Base-by-base conservation (phyloP, 768 basidiomycete genomes). In the Amanita pallidorosea region DNA sequence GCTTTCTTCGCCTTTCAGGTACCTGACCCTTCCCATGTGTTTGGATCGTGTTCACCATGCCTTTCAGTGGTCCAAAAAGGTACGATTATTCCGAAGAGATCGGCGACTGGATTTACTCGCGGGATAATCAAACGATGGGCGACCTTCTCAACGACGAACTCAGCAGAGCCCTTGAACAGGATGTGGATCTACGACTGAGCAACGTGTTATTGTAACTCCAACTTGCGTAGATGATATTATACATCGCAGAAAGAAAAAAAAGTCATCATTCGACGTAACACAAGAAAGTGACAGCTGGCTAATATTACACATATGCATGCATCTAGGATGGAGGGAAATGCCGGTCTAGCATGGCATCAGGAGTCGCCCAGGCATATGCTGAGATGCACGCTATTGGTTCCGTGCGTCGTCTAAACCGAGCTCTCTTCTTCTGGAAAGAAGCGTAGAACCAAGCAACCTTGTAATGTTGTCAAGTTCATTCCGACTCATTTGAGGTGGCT, bases 1-100 rank as follows among this genome's bases (percentile, higher is more conserved):
- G 93, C 72, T 96, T 17, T 93, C 90, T 4, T 91, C 88, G 7
- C 93, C 93, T 0, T 63, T 80, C 56, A 90, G 88, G 92, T 91
- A 56, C 35, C 31, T 37, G 15, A 41, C 52, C 47, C 42, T 45
- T 38, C 36, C 34, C 31, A 41, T 35, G 23, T 52, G 20, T 27
- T 51, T 43, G 44, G 9, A 23, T 18, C 42, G 46, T 31, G 22
- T 17, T 34, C 31, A 38, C 25, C 33, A 33, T 33, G 33, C 5
- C 56, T 47, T 47, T 31, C 59, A 95, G 93, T 59, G 93, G 93
- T 8, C 93, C 93, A 15, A 94, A 94, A 68, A 81, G 93, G 25
- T 96, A 90, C 59, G 90, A 94, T 65, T 93, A 84, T 55, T 71
- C 73, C 27, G 65, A 70, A 51, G 63, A 63, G 25, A 63, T 66